Evolutionary conservation across 768 basidiomycete species (phyloP).

Genomic region (Paxillus rubicundulus): DNA sequence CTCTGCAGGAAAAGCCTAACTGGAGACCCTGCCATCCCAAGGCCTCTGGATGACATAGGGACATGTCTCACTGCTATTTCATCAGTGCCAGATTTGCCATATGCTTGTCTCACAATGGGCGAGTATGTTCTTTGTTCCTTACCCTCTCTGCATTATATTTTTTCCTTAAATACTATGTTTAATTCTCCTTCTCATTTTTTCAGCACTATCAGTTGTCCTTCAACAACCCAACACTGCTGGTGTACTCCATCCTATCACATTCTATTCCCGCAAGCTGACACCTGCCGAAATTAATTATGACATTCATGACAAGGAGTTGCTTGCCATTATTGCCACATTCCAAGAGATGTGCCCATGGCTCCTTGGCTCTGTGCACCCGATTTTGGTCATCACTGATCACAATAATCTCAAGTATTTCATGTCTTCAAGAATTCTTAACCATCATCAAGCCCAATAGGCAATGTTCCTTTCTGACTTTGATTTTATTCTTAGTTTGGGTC

Average conservation of each 20-base stretch:
- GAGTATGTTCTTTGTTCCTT: conserved; percentile 4
- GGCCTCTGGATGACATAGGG: conserved; percentile 16
- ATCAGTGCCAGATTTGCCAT: no score
- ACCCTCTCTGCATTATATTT: conserved; percentile 5
- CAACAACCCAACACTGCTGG: conserved; percentile 10
- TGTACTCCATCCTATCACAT: conserved; percentile 31
- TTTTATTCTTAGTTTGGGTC: conserved; percentile 16
- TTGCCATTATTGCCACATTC: conserved; percentile 38
- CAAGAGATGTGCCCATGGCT: conserved; percentile 26
- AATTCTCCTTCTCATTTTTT: not conserved
- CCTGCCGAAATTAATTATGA: conserved; percentile 41
- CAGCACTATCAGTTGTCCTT: conserved; percentile 1
- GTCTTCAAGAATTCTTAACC: conserved; percentile 25
- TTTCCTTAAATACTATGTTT: not conserved
- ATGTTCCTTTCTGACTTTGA: conserved; percentile 17
- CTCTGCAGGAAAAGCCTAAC: conserved; percentile 23
- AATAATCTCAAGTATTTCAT: conserved; percentile 31
- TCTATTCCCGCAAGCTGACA: conserved; percentile 26
- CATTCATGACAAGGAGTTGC: conserved; percentile 43
- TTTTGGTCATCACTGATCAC: conserved; percentile 28
- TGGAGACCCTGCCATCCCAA: conserved; percentile 19
- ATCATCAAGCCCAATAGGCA: conserved; percentile 37
- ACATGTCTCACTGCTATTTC: not conserved
- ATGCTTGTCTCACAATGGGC: not conserved
- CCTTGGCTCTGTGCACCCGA: conserved; percentile 10